Conservation (phyloP, 306 rosid species). For the Malus orientalis region DNA sequence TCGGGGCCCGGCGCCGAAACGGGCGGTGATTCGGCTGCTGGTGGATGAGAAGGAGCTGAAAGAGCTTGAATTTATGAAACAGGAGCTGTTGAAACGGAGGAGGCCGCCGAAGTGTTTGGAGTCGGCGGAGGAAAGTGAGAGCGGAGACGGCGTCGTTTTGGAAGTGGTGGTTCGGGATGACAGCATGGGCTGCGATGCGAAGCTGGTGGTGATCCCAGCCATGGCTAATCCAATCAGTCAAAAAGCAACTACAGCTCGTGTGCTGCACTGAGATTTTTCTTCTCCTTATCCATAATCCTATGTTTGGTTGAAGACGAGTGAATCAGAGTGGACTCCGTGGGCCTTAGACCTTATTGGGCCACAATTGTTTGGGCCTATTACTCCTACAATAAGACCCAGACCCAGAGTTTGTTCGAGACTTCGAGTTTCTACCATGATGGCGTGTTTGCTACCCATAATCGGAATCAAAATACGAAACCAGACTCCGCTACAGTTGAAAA, state of each 20-base stretch:
- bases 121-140: conserved; percentile 26
- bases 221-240: conserved; percentile 20
- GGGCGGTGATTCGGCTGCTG: conserved; percentile 31
- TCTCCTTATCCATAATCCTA: conserved; percentile 24
- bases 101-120: conserved; percentile 46
- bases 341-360: background rate
- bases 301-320: background rate
- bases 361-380: background rate
- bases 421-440: background rate
- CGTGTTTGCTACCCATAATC: too few species aligned
- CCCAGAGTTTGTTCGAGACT: background rate
- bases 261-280: background rate
- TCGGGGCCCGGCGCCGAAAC: conserved; percentile 48
- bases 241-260: background rate
- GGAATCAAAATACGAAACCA: too few species aligned
- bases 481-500: too few species aligned
- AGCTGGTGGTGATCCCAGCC: conserved; percentile 66
- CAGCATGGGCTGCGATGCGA: conserved; percentile 35
- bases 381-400: background rate
- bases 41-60: conserved; percentile 18
- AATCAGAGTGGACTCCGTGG: background rate
- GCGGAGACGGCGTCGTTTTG: conserved; percentile 17
- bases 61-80: conserved; percentile 18
- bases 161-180: conserved; percentile 5
- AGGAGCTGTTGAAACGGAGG: conserved; percentile 24